These are phyloP conservation scores for Colletotrichum simmondsii DNA, from an alignment of 2,329 filamentous ascomycete species.

Conservation along the genomic window DNA sequence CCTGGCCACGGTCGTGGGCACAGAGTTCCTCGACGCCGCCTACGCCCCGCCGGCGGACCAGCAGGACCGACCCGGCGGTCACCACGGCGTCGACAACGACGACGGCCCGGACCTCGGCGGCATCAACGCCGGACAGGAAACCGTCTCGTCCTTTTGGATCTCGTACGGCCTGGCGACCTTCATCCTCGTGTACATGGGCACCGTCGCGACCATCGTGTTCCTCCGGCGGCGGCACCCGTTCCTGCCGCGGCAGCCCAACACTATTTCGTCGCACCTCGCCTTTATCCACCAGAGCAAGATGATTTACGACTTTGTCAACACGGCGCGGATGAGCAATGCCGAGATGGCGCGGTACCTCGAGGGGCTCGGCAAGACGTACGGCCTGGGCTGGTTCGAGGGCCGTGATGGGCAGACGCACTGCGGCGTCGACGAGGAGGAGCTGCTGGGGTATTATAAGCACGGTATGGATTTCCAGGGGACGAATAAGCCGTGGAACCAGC, in stretches of 20 bases:
- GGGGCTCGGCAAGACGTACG: conserved; percentile 74
- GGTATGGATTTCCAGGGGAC: conserved; percentile 62
- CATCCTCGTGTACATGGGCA: conserved; percentile 74
- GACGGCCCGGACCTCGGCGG: conserved; percentile 34
- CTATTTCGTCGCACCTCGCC: conserved; percentile 79
- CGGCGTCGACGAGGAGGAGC: conserved; percentile 81
- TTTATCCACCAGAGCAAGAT: conserved; percentile 86
- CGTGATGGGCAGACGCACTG: conserved; percentile 79
- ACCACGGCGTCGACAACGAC: not conserved
- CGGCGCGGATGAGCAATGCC: conserved; percentile 68
- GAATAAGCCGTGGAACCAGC: conserved; percentile 63
- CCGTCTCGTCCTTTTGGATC: conserved; percentile 71
- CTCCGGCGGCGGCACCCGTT: conserved; percentile 74
- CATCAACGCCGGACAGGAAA: conserved; percentile 68
- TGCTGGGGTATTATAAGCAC: conserved; percentile 73
- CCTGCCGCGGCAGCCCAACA: conserved; percentile 81
- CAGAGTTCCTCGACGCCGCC: conserved; percentile 61
- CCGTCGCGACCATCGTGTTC: conserved; percentile 70
- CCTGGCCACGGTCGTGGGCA: conserved; percentile 72
- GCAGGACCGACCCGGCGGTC: not conserved
- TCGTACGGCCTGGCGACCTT: conserved; percentile 70
- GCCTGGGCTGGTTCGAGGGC: conserved; percentile 80
- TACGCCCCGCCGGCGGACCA: conserved; percentile 29
- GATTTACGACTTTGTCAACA: conserved; percentile 80
- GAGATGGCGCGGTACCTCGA: conserved; percentile 72